Percentiles rank a stretch among this genome's conserved stretches.
phyloP scores from a whole-genome alignment of 352 stramenopile genomes.

The Phytopythium montanum region DNA sequence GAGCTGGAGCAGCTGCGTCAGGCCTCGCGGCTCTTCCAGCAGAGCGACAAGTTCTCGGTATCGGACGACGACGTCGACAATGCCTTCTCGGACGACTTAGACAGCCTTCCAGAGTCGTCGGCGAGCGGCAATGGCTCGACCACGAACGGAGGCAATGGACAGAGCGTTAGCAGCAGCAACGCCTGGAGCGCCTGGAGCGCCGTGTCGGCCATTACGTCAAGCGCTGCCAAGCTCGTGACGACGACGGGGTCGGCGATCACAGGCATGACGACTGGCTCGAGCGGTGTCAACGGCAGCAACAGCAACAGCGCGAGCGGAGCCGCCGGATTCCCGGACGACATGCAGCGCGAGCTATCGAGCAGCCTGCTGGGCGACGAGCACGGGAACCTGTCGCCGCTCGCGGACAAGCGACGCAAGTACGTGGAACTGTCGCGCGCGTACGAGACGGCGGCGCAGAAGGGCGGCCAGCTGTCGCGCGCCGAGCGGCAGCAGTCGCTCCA shows the following conservation, averaged over 20 bases:
- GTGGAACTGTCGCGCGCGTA: slow-evolving; percentile 65
- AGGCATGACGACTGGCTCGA: slow-evolving; percentile 10
- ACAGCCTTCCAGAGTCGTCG: slow-evolving; percentile 22
- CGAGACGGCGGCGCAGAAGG: slow-evolving; percentile 53
- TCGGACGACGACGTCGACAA: slow-evolving; percentile 37
- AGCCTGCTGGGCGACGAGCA: slow-evolving; percentile 38
- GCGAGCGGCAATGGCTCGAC: slow-evolving; percentile 25
- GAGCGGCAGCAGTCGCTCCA: slow-evolving; percentile 65
- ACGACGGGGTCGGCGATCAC: slow-evolving; percentile 56
- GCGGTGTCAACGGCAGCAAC: slow-evolving; percentile 13
- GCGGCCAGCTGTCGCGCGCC: slow-evolving; percentile 51
- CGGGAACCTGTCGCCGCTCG: slow-evolving; percentile 10
- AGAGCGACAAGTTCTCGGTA: slow-evolving; percentile 18
- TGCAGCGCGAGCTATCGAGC: slow-evolving; percentile 45
- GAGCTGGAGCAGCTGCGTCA: slow-evolving; percentile 72
- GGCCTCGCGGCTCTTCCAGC: slow-evolving; percentile 28
- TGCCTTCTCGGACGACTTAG: slow-evolving; percentile 18
- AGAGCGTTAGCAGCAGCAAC: slow-evolving; percentile 22
- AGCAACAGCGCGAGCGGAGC: slow-evolving; percentile 8
- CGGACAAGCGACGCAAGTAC: slow-evolving; percentile 54
- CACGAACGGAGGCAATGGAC: slow-evolving; percentile 5
- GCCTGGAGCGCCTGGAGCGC: slow-evolving; percentile 71
- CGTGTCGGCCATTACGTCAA: slow-evolving; percentile 66
- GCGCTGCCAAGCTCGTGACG: slow-evolving; percentile 71
- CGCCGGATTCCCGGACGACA: slow-evolving; percentile 1